A percentile compares a stretch with the other conserved stretches of the same genome.
These are phyloP conservation scores for Xylariaceae sp. DNA, from an alignment of 2,329 filamentous ascomycete species.

Conservation along the genomic window DNA sequence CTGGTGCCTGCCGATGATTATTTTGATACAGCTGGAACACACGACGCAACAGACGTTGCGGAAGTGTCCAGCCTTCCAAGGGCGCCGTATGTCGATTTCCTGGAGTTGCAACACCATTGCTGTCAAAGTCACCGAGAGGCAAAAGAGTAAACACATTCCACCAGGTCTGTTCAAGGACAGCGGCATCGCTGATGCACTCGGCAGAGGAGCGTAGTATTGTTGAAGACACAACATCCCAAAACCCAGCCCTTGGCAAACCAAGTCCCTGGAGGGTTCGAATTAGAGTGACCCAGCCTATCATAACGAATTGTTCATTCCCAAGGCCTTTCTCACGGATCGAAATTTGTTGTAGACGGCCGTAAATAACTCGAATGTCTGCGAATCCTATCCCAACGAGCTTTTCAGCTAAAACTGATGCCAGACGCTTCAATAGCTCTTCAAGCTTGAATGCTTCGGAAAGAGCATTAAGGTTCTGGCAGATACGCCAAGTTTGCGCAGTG, in stretches of 20 bases:
- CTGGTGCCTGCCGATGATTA: slow-evolving; percentile 54
- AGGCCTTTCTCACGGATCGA: slow-evolving; percentile 52
- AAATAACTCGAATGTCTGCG: slow-evolving; percentile 43
- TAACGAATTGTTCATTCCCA: slow-evolving; percentile 40
- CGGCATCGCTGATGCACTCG: slow-evolving; percentile 40
- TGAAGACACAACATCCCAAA: slow-evolving; percentile 58
- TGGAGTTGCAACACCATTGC: slow-evolving; percentile 46
- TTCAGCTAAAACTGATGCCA: slow-evolving; percentile 38
- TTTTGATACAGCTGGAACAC: slow-evolving; percentile 58
- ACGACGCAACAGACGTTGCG: slow-evolving; percentile 54
- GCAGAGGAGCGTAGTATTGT: slow-evolving; percentile 38
- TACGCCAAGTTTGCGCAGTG: slow-evolving; percentile 37
- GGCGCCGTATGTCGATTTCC: slow-evolving; percentile 36
- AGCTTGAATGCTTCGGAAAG: slow-evolving; percentile 41
- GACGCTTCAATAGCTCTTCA: slow-evolving; percentile 47
- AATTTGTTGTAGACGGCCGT: slow-evolving; percentile 46
- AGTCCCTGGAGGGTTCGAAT: slow-evolving; percentile 53
- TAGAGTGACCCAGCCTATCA: slow-evolving; percentile 58
- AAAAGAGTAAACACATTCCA: slow-evolving; percentile 57
- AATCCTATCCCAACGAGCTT: slow-evolving; percentile 44
- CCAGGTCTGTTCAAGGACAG: slow-evolving; percentile 56
- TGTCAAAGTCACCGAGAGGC: slow-evolving; percentile 60
- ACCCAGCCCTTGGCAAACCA: slow-evolving; percentile 50
- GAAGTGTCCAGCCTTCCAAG: slow-evolving; percentile 59
- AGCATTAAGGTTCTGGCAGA: slow-evolving; percentile 40